Base-by-base conservation (phyloP, 352 stramenopile species). In the Pelagophyceae sp. region DNA sequence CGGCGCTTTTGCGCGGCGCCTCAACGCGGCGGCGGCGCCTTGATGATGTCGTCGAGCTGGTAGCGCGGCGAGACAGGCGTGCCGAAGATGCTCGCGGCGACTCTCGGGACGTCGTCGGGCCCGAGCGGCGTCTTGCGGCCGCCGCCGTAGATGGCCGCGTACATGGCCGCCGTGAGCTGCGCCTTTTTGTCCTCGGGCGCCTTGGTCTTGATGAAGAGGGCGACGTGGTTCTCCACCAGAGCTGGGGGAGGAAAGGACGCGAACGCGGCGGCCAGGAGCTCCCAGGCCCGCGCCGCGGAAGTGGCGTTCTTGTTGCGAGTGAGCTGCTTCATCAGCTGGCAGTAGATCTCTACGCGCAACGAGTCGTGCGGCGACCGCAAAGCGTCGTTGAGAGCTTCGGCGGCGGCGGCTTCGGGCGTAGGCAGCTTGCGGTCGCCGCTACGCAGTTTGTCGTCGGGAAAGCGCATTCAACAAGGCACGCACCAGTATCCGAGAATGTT, bases 321-420 rank as follows among this genome's bases (percentile, higher is more conserved):
- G 40, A 90, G 83, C 77, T 90, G 86, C 77, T 90, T 90, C 78
- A 88, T 87, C 50, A 88, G 51, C 79, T 90, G 85, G 23, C 87
- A 72, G 76, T 89, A 90, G 3, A 86, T 37, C 78, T 90, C 86
- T 38, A 83, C 82, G 20, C 85, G 84, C 3, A 90, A 72, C 11
- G 11, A 11, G 45, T 54, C 45, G 1, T 19, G 38, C 0, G 63
- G 40, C 35, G 83, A 76, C 33, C 71, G 64, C 51, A 84, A 38
- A 6, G 76, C 80, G 51, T 64, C 67, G 72, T 78, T 61, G 71
- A 89, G 50, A 40, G 86, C 76, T 37, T 90, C 86, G 33, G 76
- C 29, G 19, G 84, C 80, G 20, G 88, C 72, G 27, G 76, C 76
- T 40, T 85, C 81, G 1, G 81, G 81, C 64, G 84, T 83, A 37